phyloP scores from a whole-genome alignment of 2,329 filamentous ascomycete species.

The Scedosporium boydii region DNA sequence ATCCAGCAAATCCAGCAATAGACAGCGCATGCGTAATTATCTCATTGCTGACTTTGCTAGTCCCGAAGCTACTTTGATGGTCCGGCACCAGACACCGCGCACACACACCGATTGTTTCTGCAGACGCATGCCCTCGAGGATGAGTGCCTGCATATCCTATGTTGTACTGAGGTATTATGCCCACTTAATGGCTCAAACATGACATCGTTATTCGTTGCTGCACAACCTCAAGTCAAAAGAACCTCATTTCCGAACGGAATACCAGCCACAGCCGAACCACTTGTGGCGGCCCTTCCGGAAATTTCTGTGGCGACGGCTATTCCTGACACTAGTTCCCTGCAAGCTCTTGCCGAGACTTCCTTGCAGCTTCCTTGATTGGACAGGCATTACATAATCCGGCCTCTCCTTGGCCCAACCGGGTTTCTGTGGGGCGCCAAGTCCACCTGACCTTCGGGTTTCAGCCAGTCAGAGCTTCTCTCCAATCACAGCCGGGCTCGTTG shows the following conservation, averaged over 20 bases:
- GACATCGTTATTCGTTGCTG: not conserved
- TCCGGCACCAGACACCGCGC: not conserved
- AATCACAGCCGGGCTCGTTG: not conserved
- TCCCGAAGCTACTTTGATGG: not conserved
- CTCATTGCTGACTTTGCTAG: not conserved
- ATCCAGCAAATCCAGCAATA: too few relatives aligned
- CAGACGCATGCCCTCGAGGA: too few relatives aligned
- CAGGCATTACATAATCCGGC: constrained; percentile 2
- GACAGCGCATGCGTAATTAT: not conserved
- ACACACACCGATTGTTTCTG: not conserved
- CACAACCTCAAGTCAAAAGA: too few relatives aligned
- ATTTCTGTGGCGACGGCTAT: not conserved
- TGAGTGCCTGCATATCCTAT: too few relatives aligned
- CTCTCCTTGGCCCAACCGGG: not conserved
- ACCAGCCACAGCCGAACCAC: not conserved
- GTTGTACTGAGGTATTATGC: too few relatives aligned
- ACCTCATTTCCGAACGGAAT: not conserved
- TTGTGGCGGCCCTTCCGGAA: not conserved
- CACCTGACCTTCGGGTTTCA: not conserved
- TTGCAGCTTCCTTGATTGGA: constrained; percentile 1
- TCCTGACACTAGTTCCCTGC: not conserved
- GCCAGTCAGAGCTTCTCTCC: not conserved
- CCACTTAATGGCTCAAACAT: too few relatives aligned
- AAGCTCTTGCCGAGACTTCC: constrained; percentile 2
- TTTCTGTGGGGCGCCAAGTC: not conserved